phyloP scores from a whole-genome alignment of 2,329 filamentous ascomycete genomes.

The Fusarium verticillioides region DNA sequence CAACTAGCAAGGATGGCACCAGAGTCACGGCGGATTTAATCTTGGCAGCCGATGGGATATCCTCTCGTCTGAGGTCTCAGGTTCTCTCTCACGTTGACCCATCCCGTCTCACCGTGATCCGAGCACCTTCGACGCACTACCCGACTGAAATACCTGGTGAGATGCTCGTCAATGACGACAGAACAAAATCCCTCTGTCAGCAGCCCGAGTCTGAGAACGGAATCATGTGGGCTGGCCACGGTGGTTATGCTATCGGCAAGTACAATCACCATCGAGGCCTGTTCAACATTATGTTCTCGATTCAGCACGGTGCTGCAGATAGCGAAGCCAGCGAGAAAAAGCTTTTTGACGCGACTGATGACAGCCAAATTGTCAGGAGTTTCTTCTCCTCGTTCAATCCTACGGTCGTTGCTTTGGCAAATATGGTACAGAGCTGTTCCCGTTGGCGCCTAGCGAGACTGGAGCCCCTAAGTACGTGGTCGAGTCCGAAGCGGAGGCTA shows the following conservation, averaged over 20 bases:
- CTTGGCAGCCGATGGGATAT: slow-evolving; percentile 9
- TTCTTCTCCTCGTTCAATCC: slow-evolving; percentile 1
- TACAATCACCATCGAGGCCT: slow-evolving; percentile 13
- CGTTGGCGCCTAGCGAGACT: slow-evolving; percentile 5
- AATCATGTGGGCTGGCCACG: slow-evolving; percentile 13
- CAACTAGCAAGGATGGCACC: background rate
- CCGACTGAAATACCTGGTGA: background rate
- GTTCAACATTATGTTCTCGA: slow-evolving; percentile 10
- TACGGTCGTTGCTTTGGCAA: background rate
- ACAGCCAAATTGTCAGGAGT: background rate
- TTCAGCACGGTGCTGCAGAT: background rate
- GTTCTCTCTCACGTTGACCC: background rate
- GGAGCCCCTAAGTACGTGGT: slow-evolving; percentile 1
- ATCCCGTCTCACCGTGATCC: background rate
- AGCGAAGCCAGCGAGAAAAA: slow-evolving; percentile 5
- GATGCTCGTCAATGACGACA: background rate
- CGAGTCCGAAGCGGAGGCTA: background rate
- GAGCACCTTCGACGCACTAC: slow-evolving; percentile 12
- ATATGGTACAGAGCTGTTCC: slow-evolving; percentile 1
- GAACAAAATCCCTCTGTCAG: background rate
- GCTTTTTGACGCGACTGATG: background rate
- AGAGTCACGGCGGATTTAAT: background rate
- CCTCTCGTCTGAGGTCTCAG: background rate
- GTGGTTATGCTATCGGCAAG: slow-evolving; percentile 8
- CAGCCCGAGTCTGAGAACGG: background rate